Conservation (phyloP, 108 stramenopile genomes). For the Cyclotella atomus region DNA sequence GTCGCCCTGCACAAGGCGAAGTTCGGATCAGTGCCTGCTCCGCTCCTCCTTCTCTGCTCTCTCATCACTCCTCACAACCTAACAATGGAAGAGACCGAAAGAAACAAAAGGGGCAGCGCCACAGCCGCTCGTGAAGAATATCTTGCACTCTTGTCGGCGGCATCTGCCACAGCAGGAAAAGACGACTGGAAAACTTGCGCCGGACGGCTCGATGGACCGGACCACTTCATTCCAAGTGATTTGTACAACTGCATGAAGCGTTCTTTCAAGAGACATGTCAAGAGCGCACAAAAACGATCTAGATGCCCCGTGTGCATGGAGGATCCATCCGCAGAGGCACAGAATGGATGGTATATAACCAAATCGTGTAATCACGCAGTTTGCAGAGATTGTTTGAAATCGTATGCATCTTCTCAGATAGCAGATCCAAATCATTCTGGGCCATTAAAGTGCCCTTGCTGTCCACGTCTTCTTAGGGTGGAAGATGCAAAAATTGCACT, state of each 20-base stretch:
- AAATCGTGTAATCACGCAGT: conserved; percentile 66
- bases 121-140: conserved; percentile 22
- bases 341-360: conserved; percentile 60
- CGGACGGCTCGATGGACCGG: conserved; percentile 41
- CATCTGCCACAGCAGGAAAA: conserved; percentile 39
- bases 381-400: conserved; percentile 59
- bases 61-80: too few species aligned
- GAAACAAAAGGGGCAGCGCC: neutral
- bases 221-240: conserved; percentile 35
- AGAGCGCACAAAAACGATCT: neutral
- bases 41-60: too few species aligned
- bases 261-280: conserved; percentile 28
- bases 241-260: conserved; percentile 28
- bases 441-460: conserved; percentile 71
- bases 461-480: conserved; percentile 51
- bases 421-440: conserved; percentile 60
- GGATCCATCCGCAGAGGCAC: conserved; percentile 10
- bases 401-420: conserved; percentile 61
- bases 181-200: conserved; percentile 40
- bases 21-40: too few species aligned
- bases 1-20: too few species aligned
- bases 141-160: conserved; percentile 38
- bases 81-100: neutral
- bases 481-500: conserved; percentile 68
- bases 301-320: conserved; percentile 51